These are phyloP conservation scores for Neurospora africana DNA, from an alignment of 495 filamentous ascomycete species.

Conservation along the genomic window DNA sequence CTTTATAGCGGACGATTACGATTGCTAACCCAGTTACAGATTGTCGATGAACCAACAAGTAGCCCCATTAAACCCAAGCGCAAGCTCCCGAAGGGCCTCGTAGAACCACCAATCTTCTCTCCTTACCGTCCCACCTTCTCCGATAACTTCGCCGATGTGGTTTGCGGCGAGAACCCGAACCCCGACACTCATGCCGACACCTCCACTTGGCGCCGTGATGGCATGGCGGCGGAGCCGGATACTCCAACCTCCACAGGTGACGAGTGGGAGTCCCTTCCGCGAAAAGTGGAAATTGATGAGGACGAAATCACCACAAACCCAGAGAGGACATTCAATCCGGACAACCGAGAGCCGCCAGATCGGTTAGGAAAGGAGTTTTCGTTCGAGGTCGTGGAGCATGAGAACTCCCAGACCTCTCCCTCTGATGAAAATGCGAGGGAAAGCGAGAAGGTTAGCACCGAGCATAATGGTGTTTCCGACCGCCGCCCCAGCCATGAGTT, in stretches of 20 bases:
- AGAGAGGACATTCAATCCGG: neutral
- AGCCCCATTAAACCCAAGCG: neutral
- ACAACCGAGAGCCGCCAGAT: neutral
- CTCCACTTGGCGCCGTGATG: neutral
- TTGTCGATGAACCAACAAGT: neutral
- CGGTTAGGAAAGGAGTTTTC: neutral
- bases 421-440: neutral
- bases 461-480: neutral
- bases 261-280: neutral
- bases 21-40: neutral
- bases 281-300: neutral
- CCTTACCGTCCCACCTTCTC: neutral
- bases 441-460: neutral
- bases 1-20: neutral
- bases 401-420: neutral
- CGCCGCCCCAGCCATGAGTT: conserved; percentile 16
- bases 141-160: neutral
- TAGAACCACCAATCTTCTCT: neutral
- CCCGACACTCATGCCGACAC: neutral
- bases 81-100: neutral
- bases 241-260: neutral
- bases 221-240: neutral
- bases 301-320: neutral
- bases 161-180: neutral
- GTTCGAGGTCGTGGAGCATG: neutral